A percentile compares a stretch with the other conserved stretches of the same genome.
phyloP scores from a whole-genome alignment of 2,329 filamentous ascomycete species.

The Curvularia sp. region DNA sequence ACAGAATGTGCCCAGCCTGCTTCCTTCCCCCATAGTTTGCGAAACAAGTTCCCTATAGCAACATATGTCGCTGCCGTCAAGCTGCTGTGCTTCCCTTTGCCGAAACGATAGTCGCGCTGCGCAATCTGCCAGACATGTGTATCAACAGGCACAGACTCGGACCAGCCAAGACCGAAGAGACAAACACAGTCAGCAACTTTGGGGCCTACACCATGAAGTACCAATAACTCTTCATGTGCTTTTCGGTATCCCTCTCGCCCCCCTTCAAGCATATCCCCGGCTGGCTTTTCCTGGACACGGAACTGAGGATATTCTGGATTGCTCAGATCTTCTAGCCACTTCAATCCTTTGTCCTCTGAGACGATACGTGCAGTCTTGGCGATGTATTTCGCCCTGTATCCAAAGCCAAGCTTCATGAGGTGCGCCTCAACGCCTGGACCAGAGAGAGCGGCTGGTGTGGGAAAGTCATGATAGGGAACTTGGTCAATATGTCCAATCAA shows the following conservation, averaged over 20 bases:
- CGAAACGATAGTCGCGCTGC: conserved; percentile 92
- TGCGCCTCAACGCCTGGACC: conserved; percentile 78
- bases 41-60: conserved; percentile 88
- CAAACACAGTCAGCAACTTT: conserved; percentile 98
- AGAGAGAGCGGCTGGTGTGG: conserved; percentile 75
- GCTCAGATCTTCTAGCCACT: conserved; percentile 79
- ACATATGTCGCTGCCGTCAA: conserved; percentile 89
- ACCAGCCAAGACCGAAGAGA: conserved; percentile 95
- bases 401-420: conserved; percentile 85
- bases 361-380: conserved; percentile 82
- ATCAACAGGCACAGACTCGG: conserved; percentile 92
- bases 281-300: conserved; percentile 54
- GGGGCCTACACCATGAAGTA: conserved; percentile 86
- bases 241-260: conserved; percentile 72
- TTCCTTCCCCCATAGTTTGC: conserved; percentile 87
- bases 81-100: conserved; percentile 80
- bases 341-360: conserved; percentile 67
- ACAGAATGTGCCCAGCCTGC: conserved; percentile 98
- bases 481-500: conserved; percentile 74
- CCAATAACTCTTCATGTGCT: conserved; percentile 81
- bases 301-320: conserved; percentile 77
- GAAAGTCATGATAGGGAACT: conserved; percentile 86
- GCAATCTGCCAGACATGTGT: conserved; percentile 99
- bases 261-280: conserved; percentile 59
- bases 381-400: conserved; percentile 93